A percentile compares a stretch with the other conserved stretches of the same genome.
These are phyloP conservation scores for Kitagawia praeruptora DNA, from an alignment of 129 eudicot species.

Conservation along the genomic window DNA sequence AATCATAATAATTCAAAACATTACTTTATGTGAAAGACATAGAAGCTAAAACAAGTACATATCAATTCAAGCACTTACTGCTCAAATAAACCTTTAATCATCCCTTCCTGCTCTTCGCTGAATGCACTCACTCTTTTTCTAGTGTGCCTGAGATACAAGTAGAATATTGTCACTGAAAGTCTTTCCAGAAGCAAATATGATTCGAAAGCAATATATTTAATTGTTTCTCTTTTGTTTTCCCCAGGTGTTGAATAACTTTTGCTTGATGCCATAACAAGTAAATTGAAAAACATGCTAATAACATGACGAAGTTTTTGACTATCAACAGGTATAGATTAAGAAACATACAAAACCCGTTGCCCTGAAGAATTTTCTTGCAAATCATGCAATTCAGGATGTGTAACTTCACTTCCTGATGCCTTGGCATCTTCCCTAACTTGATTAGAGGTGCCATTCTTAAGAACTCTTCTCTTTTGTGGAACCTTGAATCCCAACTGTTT, in stretches of 20 bases:
- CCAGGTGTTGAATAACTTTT: background rate
- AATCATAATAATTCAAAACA: background rate
- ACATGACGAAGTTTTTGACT: constrained; percentile 8
- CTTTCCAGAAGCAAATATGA: background rate
- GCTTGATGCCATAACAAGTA: background rate
- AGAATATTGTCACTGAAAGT: constrained; percentile 2
- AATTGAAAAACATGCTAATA: background rate
- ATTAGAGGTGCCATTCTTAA: constrained; percentile 15
- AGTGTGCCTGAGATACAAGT: constrained; percentile 35
- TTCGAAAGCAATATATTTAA: background rate
- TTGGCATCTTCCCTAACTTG: constrained; percentile 12
- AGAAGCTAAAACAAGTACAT: background rate
- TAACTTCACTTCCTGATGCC: constrained; percentile 3
- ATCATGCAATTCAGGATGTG: background rate
- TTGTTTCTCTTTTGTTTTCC: background rate
- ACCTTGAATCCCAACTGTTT: constrained; percentile 56
- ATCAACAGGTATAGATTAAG: background rate
- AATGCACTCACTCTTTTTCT: constrained; percentile 77
- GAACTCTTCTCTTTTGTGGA: constrained; percentile 38
- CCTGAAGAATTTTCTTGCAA: constrained; percentile 25
- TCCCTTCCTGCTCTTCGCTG: constrained; percentile 63
- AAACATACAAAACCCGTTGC: constrained; percentile 53
- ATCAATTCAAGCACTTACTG: constrained; percentile 54
- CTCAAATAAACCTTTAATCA: constrained; percentile 68
- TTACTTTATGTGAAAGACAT: background rate